Percentiles rank a stretch among this genome's conserved stretches.
Conservation (phyloP, 1,139 yeast genomes). For the Pichia sp. region DNA sequence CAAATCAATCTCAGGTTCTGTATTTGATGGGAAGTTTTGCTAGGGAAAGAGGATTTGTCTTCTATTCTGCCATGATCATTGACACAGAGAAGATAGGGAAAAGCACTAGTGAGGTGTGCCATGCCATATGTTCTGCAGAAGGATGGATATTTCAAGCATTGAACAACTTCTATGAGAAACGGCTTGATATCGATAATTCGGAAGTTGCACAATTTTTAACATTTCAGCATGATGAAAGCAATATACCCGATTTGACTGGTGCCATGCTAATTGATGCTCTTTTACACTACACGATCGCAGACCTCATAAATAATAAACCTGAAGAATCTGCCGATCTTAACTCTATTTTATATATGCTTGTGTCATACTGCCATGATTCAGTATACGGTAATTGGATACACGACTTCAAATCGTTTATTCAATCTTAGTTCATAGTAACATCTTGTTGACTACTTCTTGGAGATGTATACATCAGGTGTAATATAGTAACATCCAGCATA, state of each 20-base stretch:
- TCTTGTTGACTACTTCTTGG: neutral
- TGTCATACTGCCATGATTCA: constrained; percentile 12
- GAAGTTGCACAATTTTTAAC: constrained; percentile 5
- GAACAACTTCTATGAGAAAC: constrained; percentile 11
- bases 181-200: neutral
- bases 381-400: constrained; percentile 15
- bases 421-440: neutral
- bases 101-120: neutral
- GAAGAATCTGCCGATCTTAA: neutral
- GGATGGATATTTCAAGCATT: constrained; percentile 7
- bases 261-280: constrained; percentile 10
- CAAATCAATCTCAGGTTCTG: neutral
- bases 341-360: constrained; percentile 14
- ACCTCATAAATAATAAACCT: neutral
- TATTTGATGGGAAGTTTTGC: constrained; percentile 16
- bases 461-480: neutral
- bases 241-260: constrained; percentile 8
- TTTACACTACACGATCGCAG: constrained; percentile 5
- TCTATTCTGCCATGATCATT: constrained; percentile 9
- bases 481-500: too few relatives aligned
- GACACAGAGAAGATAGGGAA: neutral
- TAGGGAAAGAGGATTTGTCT: constrained; percentile 9
- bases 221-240: neutral
- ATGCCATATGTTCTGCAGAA: constrained; percentile 7
- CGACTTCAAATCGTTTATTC: constrained; percentile 23